These are phyloP conservation scores for Geotrichum fermentans DNA, from an alignment of 1,139 yeast genomes.

Conservation along the genomic window DNA sequence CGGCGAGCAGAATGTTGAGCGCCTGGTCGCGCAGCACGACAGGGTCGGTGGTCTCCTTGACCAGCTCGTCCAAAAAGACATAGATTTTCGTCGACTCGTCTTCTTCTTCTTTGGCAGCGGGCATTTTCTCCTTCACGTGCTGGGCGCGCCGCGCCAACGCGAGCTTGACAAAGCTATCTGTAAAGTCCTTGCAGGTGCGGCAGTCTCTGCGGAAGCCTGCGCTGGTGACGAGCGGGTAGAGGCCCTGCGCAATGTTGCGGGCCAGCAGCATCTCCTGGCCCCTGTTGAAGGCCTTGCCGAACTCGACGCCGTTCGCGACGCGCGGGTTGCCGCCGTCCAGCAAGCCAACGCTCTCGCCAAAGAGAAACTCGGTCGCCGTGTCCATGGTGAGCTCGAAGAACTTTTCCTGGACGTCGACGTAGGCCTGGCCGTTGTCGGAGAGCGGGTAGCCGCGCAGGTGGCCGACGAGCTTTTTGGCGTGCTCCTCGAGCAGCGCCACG, in stretches of 20 bases:
- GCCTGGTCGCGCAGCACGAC: conserved; percentile 46
- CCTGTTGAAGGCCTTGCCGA: conserved; percentile 46
- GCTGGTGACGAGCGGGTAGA: conserved; percentile 39
- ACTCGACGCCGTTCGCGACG: conserved; percentile 31
- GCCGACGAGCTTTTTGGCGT: conserved; percentile 39
- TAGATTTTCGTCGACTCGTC: conserved; percentile 31
- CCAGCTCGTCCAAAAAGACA: conserved; percentile 48
- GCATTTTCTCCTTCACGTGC: conserved; percentile 23
- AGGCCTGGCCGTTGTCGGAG: conserved; percentile 28
- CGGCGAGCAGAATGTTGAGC: conserved; percentile 49
- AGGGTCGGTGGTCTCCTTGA: conserved; percentile 47
- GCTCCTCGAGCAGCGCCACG: conserved; percentile 42
- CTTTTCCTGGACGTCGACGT: conserved; percentile 45
- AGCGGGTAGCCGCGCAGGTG: conserved; percentile 24
- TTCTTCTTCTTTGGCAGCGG: conserved; percentile 6
- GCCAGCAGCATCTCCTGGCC: conserved; percentile 42
- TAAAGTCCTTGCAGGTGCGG: conserved; percentile 30
- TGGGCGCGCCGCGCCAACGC: conserved; percentile 27
- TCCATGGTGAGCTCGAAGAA: conserved; percentile 53
- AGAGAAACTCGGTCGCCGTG: conserved; percentile 54
- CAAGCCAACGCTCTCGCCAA: conserved; percentile 48
- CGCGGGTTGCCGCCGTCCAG: conserved; percentile 28
- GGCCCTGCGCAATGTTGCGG: conserved; percentile 39
- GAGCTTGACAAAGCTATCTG: conserved; percentile 33
- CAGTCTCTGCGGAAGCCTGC: conserved; percentile 36